Evolutionary conservation across 2,329 filamentous ascomycete species (phyloP), one percentile per base, ranked within the genome.

Genomic region (Ciborinia camelliae): DNA sequence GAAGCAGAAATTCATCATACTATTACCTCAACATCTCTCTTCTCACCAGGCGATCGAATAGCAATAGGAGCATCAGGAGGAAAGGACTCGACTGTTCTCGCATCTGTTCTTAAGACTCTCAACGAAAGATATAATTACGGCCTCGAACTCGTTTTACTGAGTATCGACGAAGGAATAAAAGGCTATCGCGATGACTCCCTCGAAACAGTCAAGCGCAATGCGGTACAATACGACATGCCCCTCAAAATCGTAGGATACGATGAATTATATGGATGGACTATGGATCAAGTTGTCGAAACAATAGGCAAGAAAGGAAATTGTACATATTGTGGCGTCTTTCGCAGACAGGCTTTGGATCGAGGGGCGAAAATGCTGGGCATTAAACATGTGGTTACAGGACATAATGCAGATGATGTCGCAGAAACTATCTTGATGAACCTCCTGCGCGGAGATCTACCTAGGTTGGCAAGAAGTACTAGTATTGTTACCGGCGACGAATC

Each of bases 391-490:
- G 92, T 99, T 23, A 99, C 95, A 0, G 95, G 95, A 2, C 95
- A 99, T 77, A 99, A 99, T 75, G 95, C 95, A 1, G 95, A 99
- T 71, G 95, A 99, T 75, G 89, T 98, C 37, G 95, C 95, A 0
- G 95, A 99, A 80, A 99, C 95, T 0, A 91, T 99, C 23, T 83
- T 99, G 71, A 99, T 99, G 95, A 99, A 99, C 74, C 80, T 99
- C 32, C 82, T 99, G 30, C 85, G 95, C 64, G 95, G 93, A 28
- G 95, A 99, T 76, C 77, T 99, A 50, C 90, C 95, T 0, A 87
- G 95, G 37, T 79, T 99, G 14, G 91, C 93, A 18, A 83, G 95
- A 67, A 93, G 92, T 62, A 98, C 95, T 2, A 95, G 87, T 70
- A 98, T 99, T 71, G 82, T 98, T 18, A 99, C 88, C 2, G 90